Base-by-base conservation (phyloP, 106 monocot genomes). In the Gastrodia elata region DNA sequence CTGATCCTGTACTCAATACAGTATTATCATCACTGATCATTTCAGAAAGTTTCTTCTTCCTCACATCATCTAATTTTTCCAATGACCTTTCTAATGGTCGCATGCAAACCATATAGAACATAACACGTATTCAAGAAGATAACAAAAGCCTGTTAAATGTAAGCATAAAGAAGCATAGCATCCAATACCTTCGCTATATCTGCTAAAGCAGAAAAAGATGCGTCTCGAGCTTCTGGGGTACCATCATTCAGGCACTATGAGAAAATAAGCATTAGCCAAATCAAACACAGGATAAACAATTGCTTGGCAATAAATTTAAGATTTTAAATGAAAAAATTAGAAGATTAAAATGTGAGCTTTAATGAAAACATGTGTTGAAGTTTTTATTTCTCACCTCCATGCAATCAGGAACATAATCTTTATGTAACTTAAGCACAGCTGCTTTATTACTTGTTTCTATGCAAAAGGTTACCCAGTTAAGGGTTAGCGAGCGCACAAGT, bases 361-460 rank as follows among this genome's bases (percentile, higher is more conserved):
- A 11, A 40, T 69, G 14, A 52, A 46, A 78, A 4, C 11, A 52
- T 11, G 15, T 26, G 38, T 13, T 32, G 3, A 42, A 1, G 6
- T 15, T 35, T 37, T 39, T 40, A 39, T 9, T 69, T 20, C 84
- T 78, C 39, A 97, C 98, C 91, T 98, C 98, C 93, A 98, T 91
- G 69, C 90, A 98, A 49, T 93, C 93, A 41, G 98, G 98, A 80
- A 98, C 93, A 79, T 88, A 98, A 72, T 98, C 98, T 79, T 98
- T 98, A 65, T 93, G 88, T 76, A 93, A 81, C 83, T 93, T 98
- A 68, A 98, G 93, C 71, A 98, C 85, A 68, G 76, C 78, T 43
- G 93, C 82, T 79, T 89, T 98, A 77, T 91, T 93, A 75, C 85
- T 93, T 34, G 98, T 83, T 71, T 98, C 98, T 65, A 91, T 87